These are phyloP conservation scores for Zychaea mexicana DNA, from an alignment of 371 early-diverging fungal genomes.

Conservation along the genomic window DNA sequence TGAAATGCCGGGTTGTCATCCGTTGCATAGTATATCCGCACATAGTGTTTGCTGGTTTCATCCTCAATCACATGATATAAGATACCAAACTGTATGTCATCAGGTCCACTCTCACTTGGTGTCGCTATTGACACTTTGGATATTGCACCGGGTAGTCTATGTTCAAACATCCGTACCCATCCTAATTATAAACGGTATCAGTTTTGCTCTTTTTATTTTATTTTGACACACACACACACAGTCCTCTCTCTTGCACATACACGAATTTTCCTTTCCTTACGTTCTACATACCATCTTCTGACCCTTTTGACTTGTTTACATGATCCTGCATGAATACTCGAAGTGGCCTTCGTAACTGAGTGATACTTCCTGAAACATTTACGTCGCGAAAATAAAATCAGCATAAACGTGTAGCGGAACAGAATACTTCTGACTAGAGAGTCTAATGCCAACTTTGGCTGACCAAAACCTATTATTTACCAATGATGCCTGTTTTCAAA, in stretches of 20 bases:
- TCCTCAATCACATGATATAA: constrained; percentile 44
- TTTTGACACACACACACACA: no score
- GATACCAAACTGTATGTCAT: constrained; percentile 28
- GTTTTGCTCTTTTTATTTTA: no score
- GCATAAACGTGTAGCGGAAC: no score
- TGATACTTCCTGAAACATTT: constrained; percentile 1
- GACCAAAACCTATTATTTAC: no score
- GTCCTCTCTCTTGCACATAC: not conserved
- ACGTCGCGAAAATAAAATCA: not conserved
- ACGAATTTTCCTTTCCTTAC: no score
- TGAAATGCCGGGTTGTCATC: not conserved
- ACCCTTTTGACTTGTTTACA: not conserved
- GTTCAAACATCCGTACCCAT: constrained; percentile 32
- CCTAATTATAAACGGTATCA: not conserved
- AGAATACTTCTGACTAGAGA: no score
- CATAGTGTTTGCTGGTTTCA: constrained; percentile 32
- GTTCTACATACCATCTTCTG: not conserved
- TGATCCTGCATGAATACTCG: constrained; percentile 1
- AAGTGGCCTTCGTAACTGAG: not conserved
- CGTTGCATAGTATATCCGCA: constrained; percentile 26
- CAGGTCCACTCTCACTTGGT: not conserved
- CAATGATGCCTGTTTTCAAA: constrained; percentile 20
- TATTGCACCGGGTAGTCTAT: constrained; percentile 33
- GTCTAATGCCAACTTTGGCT: no score
- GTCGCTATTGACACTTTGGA: constrained; percentile 22